Base-by-base conservation (phyloP, 768 basidiomycete genomes). In the Gloeophyllum trabeum region DNA sequence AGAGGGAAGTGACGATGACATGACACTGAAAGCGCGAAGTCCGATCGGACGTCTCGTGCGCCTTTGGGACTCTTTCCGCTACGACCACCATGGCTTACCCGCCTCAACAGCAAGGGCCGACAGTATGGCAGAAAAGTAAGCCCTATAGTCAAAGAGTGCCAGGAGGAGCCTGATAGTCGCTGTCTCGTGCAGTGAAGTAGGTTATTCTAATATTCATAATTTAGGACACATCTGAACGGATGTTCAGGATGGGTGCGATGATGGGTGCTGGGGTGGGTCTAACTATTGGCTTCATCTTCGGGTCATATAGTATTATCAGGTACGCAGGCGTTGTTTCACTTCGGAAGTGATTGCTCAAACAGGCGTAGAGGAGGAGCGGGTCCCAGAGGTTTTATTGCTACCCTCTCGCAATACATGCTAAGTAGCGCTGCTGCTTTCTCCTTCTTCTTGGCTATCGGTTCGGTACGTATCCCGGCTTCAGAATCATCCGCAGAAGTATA, bases 371-470 rank as follows among this genome's bases (percentile, higher is more conserved):
- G 77, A 50, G 94, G 94, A 35, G 81, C 88, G 5, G 96, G 96
- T 20, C 92, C 90, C 20, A 75, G 92, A 55, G 96, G 96, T 7
- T 66, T 79, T 39, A 67, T 98, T 20, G 82, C 89, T 3, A 96
- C 96, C 1, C 76, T 99, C 40, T 94, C 93, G 12, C 90, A 93
- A 54, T 98, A 97, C 61, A 99, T 99, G 96, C 75, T 97, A 22
- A 89, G 88, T 54, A 98, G 94, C 52, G 94, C 89, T 4, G 93
- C 93, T 5, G 96, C 94, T 0, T 98, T 99, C 61, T 83, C 82
- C 2, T 97, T 97, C 68, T 98, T 98, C 80, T 80, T 98, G 46
- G 77, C 90, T 30, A 88, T 96, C 54, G 86, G 90, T 55, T 91
- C 91, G 23, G 91, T 93, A 55, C 53, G 79, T 55, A 3, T 28